These are phyloP conservation scores for Phytophthora podocarpi DNA, from an alignment of 352 stramenopile species.

Conservation along the genomic window DNA sequence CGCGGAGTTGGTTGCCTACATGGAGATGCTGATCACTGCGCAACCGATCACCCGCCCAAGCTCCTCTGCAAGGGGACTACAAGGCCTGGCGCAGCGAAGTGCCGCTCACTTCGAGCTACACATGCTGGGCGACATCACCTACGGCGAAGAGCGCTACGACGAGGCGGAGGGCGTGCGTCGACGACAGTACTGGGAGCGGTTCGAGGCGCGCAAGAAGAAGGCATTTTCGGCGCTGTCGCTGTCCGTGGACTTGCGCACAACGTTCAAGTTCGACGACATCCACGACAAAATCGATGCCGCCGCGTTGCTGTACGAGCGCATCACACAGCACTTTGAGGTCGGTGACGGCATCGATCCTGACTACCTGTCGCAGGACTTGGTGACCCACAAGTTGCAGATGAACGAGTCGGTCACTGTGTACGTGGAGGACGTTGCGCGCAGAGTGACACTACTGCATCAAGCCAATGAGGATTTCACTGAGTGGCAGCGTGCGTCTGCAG, in stretches of 20 bases:
- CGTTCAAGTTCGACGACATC: constrained; percentile 9
- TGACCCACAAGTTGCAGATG: background rate
- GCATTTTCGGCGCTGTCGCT: constrained; percentile 10
- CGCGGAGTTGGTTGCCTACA: too few species aligned
- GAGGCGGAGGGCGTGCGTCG: background rate
- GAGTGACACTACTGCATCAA: background rate
- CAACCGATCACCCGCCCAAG: too few species aligned
- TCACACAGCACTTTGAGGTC: constrained; percentile 3
- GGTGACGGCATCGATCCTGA: constrained; percentile 2
- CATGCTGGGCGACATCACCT: constrained; percentile 7
- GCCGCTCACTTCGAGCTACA: background rate
- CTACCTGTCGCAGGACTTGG: constrained; percentile 1
- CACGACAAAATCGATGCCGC: constrained; percentile 2
- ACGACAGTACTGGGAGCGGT: constrained; percentile 2
- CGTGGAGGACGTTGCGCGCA: background rate
- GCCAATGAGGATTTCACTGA: too few species aligned
- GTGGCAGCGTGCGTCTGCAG: too few species aligned
- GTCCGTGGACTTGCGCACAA: background rate
- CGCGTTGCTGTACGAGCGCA: background rate
- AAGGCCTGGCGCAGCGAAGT: constrained; percentile 4
- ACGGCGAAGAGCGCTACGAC: background rate
- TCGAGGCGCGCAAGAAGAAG: constrained; percentile 1
- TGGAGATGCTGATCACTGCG: too few species aligned
- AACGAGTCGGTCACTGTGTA: background rate
- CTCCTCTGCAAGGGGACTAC: background rate